phyloP scores from a whole-genome alignment of 352 stramenopile genomes.

The Elongisporangium senticosum region DNA sequence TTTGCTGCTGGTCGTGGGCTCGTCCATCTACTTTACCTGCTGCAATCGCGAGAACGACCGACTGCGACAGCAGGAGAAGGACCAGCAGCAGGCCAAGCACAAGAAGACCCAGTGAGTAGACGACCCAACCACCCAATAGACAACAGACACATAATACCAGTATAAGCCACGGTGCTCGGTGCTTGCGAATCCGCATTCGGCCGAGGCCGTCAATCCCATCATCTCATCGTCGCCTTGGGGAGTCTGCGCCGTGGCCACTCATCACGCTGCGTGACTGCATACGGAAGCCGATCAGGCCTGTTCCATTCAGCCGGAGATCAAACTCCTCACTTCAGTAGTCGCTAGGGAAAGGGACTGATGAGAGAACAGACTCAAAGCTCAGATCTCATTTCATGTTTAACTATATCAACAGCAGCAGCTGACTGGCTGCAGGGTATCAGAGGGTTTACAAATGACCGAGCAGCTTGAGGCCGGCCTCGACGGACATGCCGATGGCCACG shows the following conservation, averaged over 20 bases:
- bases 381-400: no score
- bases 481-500: background rate
- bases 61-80: constrained; percentile 15
- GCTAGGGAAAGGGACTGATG: no score
- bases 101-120: constrained; percentile 10
- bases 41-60: constrained; percentile 32
- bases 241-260: no score
- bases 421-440: no score
- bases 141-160: background rate
- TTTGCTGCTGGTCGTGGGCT: constrained; percentile 63
- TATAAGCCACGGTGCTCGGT: background rate
- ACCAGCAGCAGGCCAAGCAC: background rate
- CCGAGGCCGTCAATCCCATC: background rate
- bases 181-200: background rate
- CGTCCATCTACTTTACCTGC: constrained; percentile 80
- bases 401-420: no score
- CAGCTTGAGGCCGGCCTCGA: background rate
- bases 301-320: no score
- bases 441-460: background rate
- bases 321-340: no score
- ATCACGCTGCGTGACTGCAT: no score
- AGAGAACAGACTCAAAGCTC: no score
- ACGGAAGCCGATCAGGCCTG: no score
- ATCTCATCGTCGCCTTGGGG: background rate
- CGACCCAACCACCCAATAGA: background rate